Conservation (phyloP, 2,329 filamentous ascomycete species). For the Diaporthe australafricana region DNA sequence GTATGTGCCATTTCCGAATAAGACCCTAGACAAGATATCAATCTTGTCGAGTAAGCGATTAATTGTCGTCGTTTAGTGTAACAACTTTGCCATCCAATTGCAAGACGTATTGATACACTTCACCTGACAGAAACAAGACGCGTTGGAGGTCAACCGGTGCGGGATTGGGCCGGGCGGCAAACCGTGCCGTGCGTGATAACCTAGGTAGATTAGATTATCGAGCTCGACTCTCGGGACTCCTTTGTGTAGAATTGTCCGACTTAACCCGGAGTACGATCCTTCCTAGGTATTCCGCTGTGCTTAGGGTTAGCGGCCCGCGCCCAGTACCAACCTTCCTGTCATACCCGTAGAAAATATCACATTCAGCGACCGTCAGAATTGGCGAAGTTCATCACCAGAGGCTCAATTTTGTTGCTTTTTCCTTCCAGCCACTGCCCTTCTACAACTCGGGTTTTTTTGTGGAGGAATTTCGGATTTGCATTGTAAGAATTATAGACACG, state of each 20-base stretch:
- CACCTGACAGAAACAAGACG: not conserved
- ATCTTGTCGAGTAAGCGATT: not conserved
- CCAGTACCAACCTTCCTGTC: not conserved
- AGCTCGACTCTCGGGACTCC: not conserved
- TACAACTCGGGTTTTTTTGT: not conserved
- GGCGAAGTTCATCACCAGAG: not conserved
- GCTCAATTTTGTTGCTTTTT: not conserved
- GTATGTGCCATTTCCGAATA: not conserved
- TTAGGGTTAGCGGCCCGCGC: not conserved
- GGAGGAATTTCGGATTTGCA: not conserved
- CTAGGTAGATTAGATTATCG: not conserved
- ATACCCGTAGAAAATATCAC: not conserved
- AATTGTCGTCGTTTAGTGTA: not conserved
- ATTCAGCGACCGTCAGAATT: not conserved
- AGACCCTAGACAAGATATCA: not conserved
- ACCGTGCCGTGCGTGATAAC: not conserved
- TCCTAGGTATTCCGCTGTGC: not conserved
- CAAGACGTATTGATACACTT: not conserved
- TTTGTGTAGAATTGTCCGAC: not conserved
- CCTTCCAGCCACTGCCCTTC: not conserved
- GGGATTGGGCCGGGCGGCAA: not conserved
- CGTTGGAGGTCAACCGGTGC: not conserved
- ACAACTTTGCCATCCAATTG: not conserved
- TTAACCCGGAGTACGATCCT: not conserved
- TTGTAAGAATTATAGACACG: not conserved